phyloP scores from a whole-genome alignment of 345 rosid genomes.

The Heritiera fomes region DNA sequence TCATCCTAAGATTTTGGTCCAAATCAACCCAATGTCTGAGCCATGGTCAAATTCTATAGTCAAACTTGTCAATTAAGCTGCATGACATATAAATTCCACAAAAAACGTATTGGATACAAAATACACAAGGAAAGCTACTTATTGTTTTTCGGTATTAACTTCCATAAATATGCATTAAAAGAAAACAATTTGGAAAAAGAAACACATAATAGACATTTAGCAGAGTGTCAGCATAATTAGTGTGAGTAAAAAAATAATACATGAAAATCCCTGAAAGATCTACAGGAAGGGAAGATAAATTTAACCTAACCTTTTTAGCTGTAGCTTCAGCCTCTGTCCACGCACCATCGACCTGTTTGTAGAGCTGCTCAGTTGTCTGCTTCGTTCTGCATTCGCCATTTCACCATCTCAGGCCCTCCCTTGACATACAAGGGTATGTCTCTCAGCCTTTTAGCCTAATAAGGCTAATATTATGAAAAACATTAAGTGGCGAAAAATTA shows the following conservation, averaged over 20 bases:
- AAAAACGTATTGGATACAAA: background rate
- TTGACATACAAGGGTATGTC: slow-evolving; percentile 59
- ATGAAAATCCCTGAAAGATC: background rate
- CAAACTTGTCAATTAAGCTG: background rate
- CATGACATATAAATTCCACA: background rate
- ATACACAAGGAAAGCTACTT: background rate
- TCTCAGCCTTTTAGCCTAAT: slow-evolving; percentile 55
- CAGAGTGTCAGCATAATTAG: background rate
- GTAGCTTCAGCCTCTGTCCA: slow-evolving; percentile 93
- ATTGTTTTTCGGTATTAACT: background rate
- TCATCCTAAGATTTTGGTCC: background rate
- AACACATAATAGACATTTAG: background rate
- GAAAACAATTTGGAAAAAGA: background rate
- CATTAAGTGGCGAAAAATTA: slow-evolving; percentile 31
- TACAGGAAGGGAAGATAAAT: background rate
- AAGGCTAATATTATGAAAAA: slow-evolving; percentile 21
- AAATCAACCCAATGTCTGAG: background rate
- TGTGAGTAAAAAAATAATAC: background rate
- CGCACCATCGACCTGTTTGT: slow-evolving; percentile 77
- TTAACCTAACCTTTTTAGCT: slow-evolving; percentile 70
- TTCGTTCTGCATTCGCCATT: slow-evolving; percentile 86
- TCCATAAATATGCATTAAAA: background rate
- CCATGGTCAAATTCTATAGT: background rate
- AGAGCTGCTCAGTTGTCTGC: slow-evolving; percentile 85
- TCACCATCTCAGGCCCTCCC: slow-evolving; percentile 71